Percentiles rank a stretch among this genome's conserved stretches.
Evolutionary conservation across 2,329 filamentous ascomycete genomes (phyloP).

Genomic region (Tolypocladium sp.): DNA sequence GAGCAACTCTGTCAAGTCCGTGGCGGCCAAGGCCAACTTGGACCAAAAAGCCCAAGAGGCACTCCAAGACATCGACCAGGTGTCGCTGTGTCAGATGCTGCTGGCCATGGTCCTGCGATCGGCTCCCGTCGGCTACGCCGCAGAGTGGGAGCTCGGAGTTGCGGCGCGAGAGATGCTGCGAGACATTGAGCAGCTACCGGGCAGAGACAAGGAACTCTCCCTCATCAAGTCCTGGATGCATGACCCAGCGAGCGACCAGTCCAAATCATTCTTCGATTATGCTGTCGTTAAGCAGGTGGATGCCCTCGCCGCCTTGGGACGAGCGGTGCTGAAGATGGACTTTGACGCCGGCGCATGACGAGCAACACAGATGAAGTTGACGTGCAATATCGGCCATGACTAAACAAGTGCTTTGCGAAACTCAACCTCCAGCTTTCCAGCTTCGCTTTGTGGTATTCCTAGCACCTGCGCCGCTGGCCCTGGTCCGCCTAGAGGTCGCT

Average conservation of each 20-base stretch:
- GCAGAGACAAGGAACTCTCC: constrained; percentile 32
- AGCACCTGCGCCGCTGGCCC: not conserved
- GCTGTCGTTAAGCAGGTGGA: constrained; percentile 39
- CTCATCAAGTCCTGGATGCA: constrained; percentile 35
- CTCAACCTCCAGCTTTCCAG: constrained; percentile 5
- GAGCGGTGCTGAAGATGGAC: constrained; percentile 31
- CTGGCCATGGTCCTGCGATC: constrained; percentile 37
- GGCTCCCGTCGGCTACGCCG: constrained; percentile 29
- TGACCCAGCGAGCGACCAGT: constrained; percentile 28
- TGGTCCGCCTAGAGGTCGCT: constrained; percentile 1
- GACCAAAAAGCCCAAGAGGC: constrained; percentile 15
- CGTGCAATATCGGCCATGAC: not conserved
- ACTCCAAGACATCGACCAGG: constrained; percentile 38
- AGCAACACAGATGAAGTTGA: no score
- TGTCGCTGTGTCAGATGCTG: constrained; percentile 43
- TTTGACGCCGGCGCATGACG: constrained; percentile 16
- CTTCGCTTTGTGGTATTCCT: not conserved
- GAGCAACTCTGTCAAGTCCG: constrained; percentile 13
- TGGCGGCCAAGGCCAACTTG: constrained; percentile 11
- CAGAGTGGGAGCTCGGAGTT: constrained; percentile 34
- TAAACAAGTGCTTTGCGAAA: not conserved
- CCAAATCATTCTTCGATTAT: constrained; percentile 37
- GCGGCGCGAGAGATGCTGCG: constrained; percentile 36
- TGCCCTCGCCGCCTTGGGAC: constrained; percentile 35
- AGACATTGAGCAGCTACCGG: constrained; percentile 37